phyloP scores from a whole-genome alignment of 2,329 filamentous ascomycete genomes.

The Orbilia blumenaviensis region DNA sequence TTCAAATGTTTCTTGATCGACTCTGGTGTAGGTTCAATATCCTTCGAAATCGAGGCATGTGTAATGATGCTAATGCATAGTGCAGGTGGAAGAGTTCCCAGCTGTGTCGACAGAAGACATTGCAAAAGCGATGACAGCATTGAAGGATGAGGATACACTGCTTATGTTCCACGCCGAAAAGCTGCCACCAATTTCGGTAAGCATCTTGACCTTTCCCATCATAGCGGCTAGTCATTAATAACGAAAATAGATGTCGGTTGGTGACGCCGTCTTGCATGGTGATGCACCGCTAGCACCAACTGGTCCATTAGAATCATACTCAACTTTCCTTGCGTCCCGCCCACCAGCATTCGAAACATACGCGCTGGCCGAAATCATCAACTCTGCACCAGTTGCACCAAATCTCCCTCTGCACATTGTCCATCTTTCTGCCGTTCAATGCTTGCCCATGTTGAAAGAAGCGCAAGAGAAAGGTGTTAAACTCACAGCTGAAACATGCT shows the following conservation, averaged over 20 bases:
- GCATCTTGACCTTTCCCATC: background rate
- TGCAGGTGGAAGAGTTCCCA: constrained; percentile 90
- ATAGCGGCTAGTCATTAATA: background rate
- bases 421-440: constrained; percentile 87
- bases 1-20: constrained; percentile 99
- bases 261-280: constrained; percentile 77
- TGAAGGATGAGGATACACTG: constrained; percentile 77
- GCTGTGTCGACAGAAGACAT: constrained; percentile 85
- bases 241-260: constrained; percentile 69
- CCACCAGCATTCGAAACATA: constrained; percentile 90
- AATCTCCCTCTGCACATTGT: constrained; percentile 90
- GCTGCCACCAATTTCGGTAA: constrained; percentile 79
- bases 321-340: constrained; percentile 89
- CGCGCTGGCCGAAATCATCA: constrained; percentile 85
- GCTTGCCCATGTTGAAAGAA: constrained; percentile 79
- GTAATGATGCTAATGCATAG: constrained; percentile 10
- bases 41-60: constrained; percentile 23
- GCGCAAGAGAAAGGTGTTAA: constrained; percentile 78
- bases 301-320: constrained; percentile 79
- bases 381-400: constrained; percentile 80
- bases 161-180: constrained; percentile 99
- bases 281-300: constrained; percentile 74
- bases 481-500: constrained; percentile 93
- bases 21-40: constrained; percentile 76
- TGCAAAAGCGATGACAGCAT: constrained; percentile 77